A percentile compares a stretch with the other conserved stretches of the same genome.
Evolutionary conservation across 139 green algal genomes (phyloP).

Genomic region (Haematococcus lacustris): DNA sequence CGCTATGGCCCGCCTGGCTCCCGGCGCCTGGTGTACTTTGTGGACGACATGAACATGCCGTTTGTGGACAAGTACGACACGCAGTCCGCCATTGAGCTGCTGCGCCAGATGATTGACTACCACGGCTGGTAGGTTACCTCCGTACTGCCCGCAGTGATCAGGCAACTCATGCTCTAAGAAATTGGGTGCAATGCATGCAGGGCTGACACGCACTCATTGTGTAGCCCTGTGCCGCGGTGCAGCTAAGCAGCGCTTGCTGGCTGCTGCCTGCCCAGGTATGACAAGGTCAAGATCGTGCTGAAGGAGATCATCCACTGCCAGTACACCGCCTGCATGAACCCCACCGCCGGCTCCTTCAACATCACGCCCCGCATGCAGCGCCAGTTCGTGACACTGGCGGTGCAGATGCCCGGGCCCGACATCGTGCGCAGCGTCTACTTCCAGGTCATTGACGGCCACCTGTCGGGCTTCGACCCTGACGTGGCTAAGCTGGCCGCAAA

Average conservation of each 20-base stretch:
- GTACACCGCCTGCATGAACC: constrained; percentile 82
- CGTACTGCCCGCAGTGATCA: too few relatives aligned
- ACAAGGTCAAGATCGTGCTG: constrained; percentile 81
- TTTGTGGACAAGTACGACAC: constrained; percentile 93
- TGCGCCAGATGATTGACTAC: constrained; percentile 83
- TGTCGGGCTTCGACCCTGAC: constrained; percentile 54
- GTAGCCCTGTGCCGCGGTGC: too few relatives aligned
- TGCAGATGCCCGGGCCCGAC: constrained; percentile 71
- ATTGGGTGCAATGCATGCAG: too few relatives aligned
- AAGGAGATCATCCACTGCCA: constrained; percentile 83
- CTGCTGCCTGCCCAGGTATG: constrained; percentile 62
- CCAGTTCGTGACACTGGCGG: constrained; percentile 83
- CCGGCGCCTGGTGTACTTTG: constrained; percentile 74
- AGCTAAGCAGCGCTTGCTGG: too few relatives aligned
- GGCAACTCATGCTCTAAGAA: too few relatives aligned
- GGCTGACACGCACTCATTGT: too few relatives aligned
- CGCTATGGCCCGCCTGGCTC: constrained; percentile 78
- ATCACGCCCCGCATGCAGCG: constrained; percentile 89
- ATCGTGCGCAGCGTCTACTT: constrained; percentile 63
- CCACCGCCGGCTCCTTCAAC: constrained; percentile 77
- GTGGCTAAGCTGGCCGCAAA: constrained; percentile 51
- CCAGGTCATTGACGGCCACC: constrained; percentile 58
- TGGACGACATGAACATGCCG: constrained; percentile 92
- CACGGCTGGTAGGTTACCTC: constrained; percentile 60
- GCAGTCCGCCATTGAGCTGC: constrained; percentile 81